phyloP scores from a whole-genome alignment of 1,284 basidiomycete species.

The Leccinum fallax region DNA sequence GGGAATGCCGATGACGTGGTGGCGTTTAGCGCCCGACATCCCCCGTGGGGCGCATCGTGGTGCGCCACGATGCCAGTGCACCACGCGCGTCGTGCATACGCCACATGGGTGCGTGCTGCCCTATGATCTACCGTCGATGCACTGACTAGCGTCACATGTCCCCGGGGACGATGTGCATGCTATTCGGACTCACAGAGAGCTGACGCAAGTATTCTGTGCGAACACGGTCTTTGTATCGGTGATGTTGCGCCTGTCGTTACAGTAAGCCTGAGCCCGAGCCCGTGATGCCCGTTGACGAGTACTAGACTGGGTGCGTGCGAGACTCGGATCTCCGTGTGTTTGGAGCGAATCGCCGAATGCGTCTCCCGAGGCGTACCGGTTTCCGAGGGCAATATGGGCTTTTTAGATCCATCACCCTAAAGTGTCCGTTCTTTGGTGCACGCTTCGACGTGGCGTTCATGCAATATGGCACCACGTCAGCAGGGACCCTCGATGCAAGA shows the following conservation, averaged over 20 bases:
- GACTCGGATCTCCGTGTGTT: background rate
- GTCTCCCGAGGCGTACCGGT: background rate
- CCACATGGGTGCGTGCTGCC: background rate
- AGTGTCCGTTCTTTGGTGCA: background rate
- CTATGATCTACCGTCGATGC: background rate
- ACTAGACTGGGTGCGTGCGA: background rate
- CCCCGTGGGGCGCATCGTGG: background rate
- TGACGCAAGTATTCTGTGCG: background rate
- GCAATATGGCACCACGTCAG: background rate
- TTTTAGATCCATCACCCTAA: background rate
- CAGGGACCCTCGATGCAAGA: background rate
- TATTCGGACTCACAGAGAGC: background rate
- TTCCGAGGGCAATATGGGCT: background rate
- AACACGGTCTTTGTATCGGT: background rate
- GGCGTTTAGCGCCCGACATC: background rate
- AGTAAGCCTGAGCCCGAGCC: background rate
- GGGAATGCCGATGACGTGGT: background rate
- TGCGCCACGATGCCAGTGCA: background rate
- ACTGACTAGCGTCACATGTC: background rate
- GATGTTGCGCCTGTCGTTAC: background rate
- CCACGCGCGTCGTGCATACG: background rate
- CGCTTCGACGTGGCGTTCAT: background rate
- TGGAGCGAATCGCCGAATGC: background rate
- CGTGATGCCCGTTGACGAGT: background rate
- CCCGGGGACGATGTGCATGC: background rate